These are phyloP conservation scores for Quercus parvula DNA, from an alignment of 306 rosid species.

Conservation along the genomic window DNA sequence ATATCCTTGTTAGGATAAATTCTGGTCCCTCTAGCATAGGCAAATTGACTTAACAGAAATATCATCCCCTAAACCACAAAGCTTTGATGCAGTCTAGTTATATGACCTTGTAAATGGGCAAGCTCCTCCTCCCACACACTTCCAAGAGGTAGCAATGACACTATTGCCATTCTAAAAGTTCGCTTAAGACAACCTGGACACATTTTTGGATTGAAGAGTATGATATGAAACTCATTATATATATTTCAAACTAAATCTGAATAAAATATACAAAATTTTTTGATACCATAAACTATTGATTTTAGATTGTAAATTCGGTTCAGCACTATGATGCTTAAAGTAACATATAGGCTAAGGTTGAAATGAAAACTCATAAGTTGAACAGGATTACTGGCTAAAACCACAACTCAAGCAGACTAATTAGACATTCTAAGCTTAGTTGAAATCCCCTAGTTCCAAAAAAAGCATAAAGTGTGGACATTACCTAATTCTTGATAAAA, in stretches of 20 bases:
- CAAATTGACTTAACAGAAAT: too few relatives aligned
- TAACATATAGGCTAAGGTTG: neutral
- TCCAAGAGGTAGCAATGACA: too few relatives aligned
- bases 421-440: neutral
- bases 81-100: too few relatives aligned
- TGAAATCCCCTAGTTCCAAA: neutral
- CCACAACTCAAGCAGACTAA: neutral
- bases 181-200: neutral
- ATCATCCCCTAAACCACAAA: too few relatives aligned
- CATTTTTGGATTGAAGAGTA: neutral
- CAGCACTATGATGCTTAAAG: neutral
- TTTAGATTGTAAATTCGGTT: neutral
- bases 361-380: neutral
- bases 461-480: neutral
- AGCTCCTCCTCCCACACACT: too few relatives aligned
- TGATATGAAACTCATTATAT: neutral
- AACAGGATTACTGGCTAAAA: neutral
- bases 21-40: too few relatives aligned
- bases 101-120: too few relatives aligned
- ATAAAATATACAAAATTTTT: neutral
- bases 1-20: too few relatives aligned
- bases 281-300: neutral
- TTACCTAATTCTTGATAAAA: neutral
- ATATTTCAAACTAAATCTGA: neutral
- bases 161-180: too few relatives aligned